Base-by-base conservation (phyloP, 176 grass and related monocot species). In the Ananas comosus region DNA sequence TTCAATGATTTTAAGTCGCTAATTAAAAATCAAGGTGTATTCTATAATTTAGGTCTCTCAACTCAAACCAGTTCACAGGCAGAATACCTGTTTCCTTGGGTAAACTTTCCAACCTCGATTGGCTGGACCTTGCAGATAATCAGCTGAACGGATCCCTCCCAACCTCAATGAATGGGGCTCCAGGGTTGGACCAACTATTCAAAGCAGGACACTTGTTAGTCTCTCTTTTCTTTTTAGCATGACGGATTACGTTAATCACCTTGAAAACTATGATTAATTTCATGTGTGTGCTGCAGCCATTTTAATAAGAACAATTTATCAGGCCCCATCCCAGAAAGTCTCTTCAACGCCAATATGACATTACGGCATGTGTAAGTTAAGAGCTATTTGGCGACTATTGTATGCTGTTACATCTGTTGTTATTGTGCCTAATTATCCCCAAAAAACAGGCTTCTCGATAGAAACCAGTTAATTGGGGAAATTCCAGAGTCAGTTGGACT, bases 321-420 rank as follows among this genome's bases (percentile, higher is more conserved):
- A 56, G 88, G 88, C 64, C 53, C 49, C 9, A 75, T 96, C 49
- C 86, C 88, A 12, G 85, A 86, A 59, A 73, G 13, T 73, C 76
- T 96, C 14, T 96, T 96, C 79, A 86, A 61, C 71, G 74, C 83
- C 14, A 47, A 7, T 6, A 96, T 91, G 92, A 0, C 0, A 1
- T 67, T 96, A 69, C 82, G 70, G 59, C 88, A 91, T 70, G 72
- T 91, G 88, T 96, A 82, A 91, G 88, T 64, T 76, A 75, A 57
- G 54, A 56, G 52, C 10, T 63, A 2, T 13, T 54, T 16, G 12
- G 16, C 16, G 12, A 12, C 12, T 13, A 4, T 54, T 54, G 0
- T 54, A 12, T 54, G 12, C 52, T 54, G 11, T 16, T 54, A 54
- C 52, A 12, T 3, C 52, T 54, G 9, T 4, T 13, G 50, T 1